Base-by-base conservation (phyloP, 2,329 filamentous ascomycete species). In the Fusarium pseudograminearum region DNA sequence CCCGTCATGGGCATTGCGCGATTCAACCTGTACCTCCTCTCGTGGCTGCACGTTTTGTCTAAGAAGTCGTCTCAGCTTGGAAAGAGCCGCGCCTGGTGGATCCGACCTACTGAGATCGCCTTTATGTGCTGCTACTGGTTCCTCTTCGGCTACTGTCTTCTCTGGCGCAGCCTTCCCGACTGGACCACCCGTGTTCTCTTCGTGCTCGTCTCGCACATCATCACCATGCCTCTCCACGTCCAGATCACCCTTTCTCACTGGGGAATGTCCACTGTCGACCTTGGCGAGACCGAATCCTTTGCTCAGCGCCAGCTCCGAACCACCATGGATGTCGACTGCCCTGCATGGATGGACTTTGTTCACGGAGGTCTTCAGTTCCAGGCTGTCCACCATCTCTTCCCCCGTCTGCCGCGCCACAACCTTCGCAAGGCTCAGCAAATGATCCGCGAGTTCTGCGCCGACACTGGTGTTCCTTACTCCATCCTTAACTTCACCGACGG, bases 341-440 rank as follows among this genome's bases (percentile, higher is more conserved):
- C 90, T 1, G 80, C 83, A 26, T 93, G 90, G 90, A 80, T 93
- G 28, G 90, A 93, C 76, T 92, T 89, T 71, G 83, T 91, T 74
- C 90, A 93, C 76, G 90, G 90, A 50, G 90, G 90, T 2, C 81
- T 93, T 30, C 90, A 92, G 78, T 93, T 92, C 79, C 90, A 92
- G 78, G 89, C 87, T 9, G 85, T 92, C 4, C 90, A 93, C 77
- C 90, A 93, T 70, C 78, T 92, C 14, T 92, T 89, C 73, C 90
- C 90, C 4, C 84, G 90, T 7, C 83, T 92, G 55, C 90, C 90
- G 2, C 80, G 90, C 26, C 90, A 92, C 77, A 92, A 92, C 76
- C 79, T 92, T 12, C 83, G 90, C 54, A 80, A 81, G 67, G 83
- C 85, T 4, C 90, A 92, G 78, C 81, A 78, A 61, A 76, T 90